Evolutionary conservation across 768 basidiomycete species (phyloP), one percentile per base, ranked within the genome.

Genomic region (Suillus occidentalis): DNA sequence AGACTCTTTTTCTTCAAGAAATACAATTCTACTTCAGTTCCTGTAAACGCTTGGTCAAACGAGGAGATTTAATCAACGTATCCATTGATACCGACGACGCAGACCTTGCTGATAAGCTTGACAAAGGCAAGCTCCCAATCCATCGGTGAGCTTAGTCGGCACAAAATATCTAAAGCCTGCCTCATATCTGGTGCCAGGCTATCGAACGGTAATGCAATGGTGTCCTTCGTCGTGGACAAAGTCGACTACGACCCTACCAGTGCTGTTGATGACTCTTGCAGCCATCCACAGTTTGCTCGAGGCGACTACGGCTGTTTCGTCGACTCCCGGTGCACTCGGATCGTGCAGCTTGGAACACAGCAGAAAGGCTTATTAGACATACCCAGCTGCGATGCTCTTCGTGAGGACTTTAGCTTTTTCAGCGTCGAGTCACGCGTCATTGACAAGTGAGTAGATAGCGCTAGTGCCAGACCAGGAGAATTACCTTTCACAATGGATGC

Each of bases 291-390:
- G 18, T 83, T 83, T 2, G 82, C 83, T 0, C 74, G 83, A 22
- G 92, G 91, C 6, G 87, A 92, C 69, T 73, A 95, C 20, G 97
- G 97, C 0, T 96, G 91, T 71, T 92, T 91, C 84, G 82, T 97
- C 22, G 93, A 98, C 70, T 77, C 88, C 1, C 73, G 81, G 2
- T 72, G 83, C 8, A 97, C 97, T 22, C 87, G 87, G 61, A 85
- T 98, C 71, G 75, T 91, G 9, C 92, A 96, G 74, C 83, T 87
- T 0, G 95, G 97, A 0, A 71, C 92, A 8, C 93, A 94, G 69
- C 85, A 90, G 66, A 80, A 80, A 8, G 80, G 83, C 64, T 81
- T 89, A 45, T 90, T 87, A 34, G 83, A 85, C 71, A 76, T 81
- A 6, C 77, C 76, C 36, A 73, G 72, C 4, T 90, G 86, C 71